Evolutionary conservation across 2,329 filamentous ascomycete species (phyloP).

Genomic region (Colletotrichum musae): DNA sequence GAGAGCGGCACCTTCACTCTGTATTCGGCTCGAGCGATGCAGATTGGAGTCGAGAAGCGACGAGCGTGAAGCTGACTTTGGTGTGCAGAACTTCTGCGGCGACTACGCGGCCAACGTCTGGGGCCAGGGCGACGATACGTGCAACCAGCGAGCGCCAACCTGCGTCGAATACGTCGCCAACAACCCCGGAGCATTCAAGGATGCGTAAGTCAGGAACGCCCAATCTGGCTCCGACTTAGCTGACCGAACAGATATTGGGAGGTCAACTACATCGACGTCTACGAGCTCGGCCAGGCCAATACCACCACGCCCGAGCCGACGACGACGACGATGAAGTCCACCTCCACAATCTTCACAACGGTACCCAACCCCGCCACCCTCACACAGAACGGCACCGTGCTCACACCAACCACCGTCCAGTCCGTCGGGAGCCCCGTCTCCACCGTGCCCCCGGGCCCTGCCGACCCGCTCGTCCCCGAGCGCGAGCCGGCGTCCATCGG

Average conservation of each 20-base stretch:
- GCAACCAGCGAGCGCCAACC: slow-evolving; percentile 57
- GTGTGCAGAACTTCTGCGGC: slow-evolving; percentile 79
- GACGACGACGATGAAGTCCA: slow-evolving; percentile 45
- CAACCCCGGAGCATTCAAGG: slow-evolving; percentile 59
- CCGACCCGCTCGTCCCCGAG: slow-evolving; percentile 41
- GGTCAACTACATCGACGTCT: slow-evolving; percentile 68
- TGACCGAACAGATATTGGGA: slow-evolving; percentile 60
- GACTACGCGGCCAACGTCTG: slow-evolving; percentile 74
- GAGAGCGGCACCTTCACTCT: background rate
- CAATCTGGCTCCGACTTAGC: background rate
- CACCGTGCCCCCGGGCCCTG: slow-evolving; percentile 30
- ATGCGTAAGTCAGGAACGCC: slow-evolving; percentile 48
- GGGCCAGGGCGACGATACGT: slow-evolving; percentile 54
- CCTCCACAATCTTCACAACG: slow-evolving; percentile 48
- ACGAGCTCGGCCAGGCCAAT: slow-evolving; percentile 46
- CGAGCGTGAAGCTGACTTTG: slow-evolving; percentile 8
- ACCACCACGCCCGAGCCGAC: slow-evolving; percentile 43
- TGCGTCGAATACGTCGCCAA: slow-evolving; percentile 63
- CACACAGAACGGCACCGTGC: slow-evolving; percentile 20
- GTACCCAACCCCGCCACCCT: slow-evolving; percentile 43
- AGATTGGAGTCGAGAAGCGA: no score
- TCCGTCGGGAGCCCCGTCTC: slow-evolving; percentile 11
- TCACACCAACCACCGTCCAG: slow-evolving; percentile 25
- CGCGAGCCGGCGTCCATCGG: slow-evolving; percentile 52
- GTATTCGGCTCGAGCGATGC: background rate